Evolutionary conservation across 139 green algal species (phyloP), one percentile per base, ranked within the genome.

Genomic region (Haematococcus lacustris): DNA sequence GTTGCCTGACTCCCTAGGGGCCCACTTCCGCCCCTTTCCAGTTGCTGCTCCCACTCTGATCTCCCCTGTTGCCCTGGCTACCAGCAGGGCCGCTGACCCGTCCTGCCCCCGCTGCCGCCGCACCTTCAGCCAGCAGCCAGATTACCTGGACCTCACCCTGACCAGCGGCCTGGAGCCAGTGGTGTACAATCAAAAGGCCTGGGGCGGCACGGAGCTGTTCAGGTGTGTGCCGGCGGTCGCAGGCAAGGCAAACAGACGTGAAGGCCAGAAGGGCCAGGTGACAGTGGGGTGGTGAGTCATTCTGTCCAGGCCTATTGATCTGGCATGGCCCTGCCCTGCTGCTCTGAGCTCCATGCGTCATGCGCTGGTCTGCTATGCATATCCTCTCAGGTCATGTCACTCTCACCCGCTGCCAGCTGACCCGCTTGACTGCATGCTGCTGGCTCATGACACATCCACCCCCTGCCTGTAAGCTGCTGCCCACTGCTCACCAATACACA

Each of bases 121-220:
- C 62, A 71, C 68, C 68, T 82, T 82, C 73, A 57, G 40, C 51
- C 3, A 60, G 38, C 60, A 4, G 1, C 47, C 70, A 1, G 5
- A 71, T 32, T 89, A 78, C 66, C 66, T 89, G 17, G 90, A 95
- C 80, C 82, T 95, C 28, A 95, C 90, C 0, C 62, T 91, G 3
- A 87, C 80, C 2, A 81, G 70, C 34, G 88, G 88, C 3, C 72
- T 88, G 39, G 21, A 76, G 57, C 71, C 76, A 51, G 73, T 74
- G 66, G 83, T 81, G 38, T 93, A 91, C 74, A 38, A 76, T 30
- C 75, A 86, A 63, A 66, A 68, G 17, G 39, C 41, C 3, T 90
- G 83, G 87, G 80, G 67, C 2, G 86, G 88, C 57, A 85, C 76
- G 3, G 73, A 90, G 68, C 69, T 90, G 3, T 93, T 93, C 77